phyloP scores from a whole-genome alignment of 805 yeast genomes.

The Candida sakaeoensis region DNA sequence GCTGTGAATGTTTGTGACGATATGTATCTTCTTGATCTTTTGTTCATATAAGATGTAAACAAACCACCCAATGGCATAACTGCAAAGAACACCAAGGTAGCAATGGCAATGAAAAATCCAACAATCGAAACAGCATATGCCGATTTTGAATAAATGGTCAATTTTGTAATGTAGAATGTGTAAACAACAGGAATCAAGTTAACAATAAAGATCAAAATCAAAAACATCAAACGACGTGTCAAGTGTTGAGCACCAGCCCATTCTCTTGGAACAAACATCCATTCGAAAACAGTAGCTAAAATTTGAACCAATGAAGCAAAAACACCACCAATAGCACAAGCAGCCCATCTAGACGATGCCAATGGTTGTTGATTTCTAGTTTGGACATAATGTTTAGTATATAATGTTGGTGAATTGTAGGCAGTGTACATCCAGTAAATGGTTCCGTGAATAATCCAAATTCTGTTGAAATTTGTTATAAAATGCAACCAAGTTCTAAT shows the following conservation, averaged over 20 bases:
- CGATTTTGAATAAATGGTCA: slow-evolving; percentile 60
- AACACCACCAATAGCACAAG: slow-evolving; percentile 89
- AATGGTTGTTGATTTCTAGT: slow-evolving; percentile 81
- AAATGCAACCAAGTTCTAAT: slow-evolving; percentile 97
- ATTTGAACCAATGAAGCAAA: slow-evolving; percentile 81
- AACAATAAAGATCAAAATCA: slow-evolving; percentile 58
- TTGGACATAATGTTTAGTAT: slow-evolving; percentile 84
- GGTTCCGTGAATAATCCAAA: slow-evolving; percentile 91
- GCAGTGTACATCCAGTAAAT: slow-evolving; percentile 94
- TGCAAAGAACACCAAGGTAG: slow-evolving; percentile 80
- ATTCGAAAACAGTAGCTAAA: slow-evolving; percentile 84
- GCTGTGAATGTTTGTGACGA: slow-evolving; percentile 97
- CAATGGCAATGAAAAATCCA: slow-evolving; percentile 83
- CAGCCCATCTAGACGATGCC: slow-evolving; percentile 88
- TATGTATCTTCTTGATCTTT: slow-evolving; percentile 79
- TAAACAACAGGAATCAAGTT: slow-evolving; percentile 87
- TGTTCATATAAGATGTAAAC: slow-evolving; percentile 88
- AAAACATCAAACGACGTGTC: slow-evolving; percentile 78
- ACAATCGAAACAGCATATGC: slow-evolving; percentile 81
- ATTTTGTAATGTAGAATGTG: slow-evolving; percentile 76
- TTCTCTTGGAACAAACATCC: slow-evolving; percentile 94
- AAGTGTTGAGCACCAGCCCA: slow-evolving; percentile 99
- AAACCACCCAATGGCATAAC: slow-evolving; percentile 96
- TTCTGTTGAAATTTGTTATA: slow-evolving; percentile 93
- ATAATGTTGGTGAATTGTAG: slow-evolving; percentile 86